A percentile compares a stretch with the other conserved stretches of the same genome.
phyloP scores from a whole-genome alignment of 768 basidiomycete genomes.

The Termitomyces bulborhizus region DNA sequence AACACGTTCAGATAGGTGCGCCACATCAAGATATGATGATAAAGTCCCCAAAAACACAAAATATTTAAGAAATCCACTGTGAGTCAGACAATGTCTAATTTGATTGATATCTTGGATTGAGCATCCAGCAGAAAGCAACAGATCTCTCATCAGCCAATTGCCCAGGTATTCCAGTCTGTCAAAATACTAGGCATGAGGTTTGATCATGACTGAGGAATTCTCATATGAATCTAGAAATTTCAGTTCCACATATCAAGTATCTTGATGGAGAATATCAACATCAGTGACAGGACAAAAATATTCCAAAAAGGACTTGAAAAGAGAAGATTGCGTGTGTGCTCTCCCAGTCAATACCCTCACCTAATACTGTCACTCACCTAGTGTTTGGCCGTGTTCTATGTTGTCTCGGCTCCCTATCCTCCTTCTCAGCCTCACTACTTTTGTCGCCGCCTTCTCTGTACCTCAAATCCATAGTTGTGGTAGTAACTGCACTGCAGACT shows the following conservation, averaged over 20 bases:
- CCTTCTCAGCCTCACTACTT: conserved; percentile 26
- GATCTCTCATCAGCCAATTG: not conserved
- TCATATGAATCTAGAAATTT: not conserved
- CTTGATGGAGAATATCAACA: not conserved
- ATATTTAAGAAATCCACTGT: not conserved
- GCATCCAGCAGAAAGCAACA: not conserved
- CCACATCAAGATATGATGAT: not conserved
- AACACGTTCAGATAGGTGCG: not conserved
- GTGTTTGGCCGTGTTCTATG: conserved; percentile 6
- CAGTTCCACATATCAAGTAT: not conserved
- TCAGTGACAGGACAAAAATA: not conserved
- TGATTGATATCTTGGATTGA: not conserved
- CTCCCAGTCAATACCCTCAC: not conserved
- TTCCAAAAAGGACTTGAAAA: no score
- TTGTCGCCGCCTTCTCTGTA: conserved; percentile 30
- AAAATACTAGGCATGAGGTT: not conserved
- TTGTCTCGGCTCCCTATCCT: conserved; percentile 13
- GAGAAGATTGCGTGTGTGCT: not conserved
- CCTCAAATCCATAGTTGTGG: conserved; percentile 38
- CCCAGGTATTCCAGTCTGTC: not conserved
- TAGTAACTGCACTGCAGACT: conserved; percentile 30
- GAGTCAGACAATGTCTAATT: not conserved
- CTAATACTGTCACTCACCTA: not conserved
- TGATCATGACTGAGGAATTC: not conserved
- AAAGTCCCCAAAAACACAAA: not conserved